Percentiles rank a stretch among this genome's conserved stretches.
Conservation (phyloP, 1,139 yeast species). For the Hemisphaericaspora subhashii region DNA sequence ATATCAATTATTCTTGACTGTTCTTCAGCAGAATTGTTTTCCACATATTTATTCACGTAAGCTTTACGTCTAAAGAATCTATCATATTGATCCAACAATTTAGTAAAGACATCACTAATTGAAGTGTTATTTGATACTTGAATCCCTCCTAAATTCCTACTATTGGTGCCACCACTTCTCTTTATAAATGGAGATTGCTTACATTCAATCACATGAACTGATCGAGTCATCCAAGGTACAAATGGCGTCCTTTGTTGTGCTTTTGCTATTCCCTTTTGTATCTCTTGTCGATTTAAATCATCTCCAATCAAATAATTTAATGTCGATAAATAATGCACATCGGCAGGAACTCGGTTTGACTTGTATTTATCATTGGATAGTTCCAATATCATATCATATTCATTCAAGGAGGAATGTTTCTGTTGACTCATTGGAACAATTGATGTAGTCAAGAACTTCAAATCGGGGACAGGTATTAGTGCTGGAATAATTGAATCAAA, state of each 20-base stretch:
- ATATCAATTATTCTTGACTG: slow-evolving; percentile 59
- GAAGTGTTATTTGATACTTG: slow-evolving; percentile 81
- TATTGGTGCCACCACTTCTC: slow-evolving; percentile 15
- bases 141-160: slow-evolving; percentile 59
- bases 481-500: slow-evolving; percentile 80
- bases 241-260: slow-evolving; percentile 78
- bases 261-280: slow-evolving; percentile 75
- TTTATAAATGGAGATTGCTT: slow-evolving; percentile 63
- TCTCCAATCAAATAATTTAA: slow-evolving; percentile 75
- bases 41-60: slow-evolving; percentile 75
- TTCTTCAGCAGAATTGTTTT: slow-evolving; percentile 46
- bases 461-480: slow-evolving; percentile 82
- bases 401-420: slow-evolving; percentile 67
- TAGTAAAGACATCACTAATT: slow-evolving; percentile 61
- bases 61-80: slow-evolving; percentile 79
- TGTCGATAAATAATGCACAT: slow-evolving; percentile 59
- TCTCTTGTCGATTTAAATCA: slow-evolving; percentile 64
- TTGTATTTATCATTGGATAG: slow-evolving; percentile 76
- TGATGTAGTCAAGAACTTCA: slow-evolving; percentile 84
- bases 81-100: slow-evolving; percentile 76
- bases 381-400: slow-evolving; percentile 83
- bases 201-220: slow-evolving; percentile 78
- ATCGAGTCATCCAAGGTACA: slow-evolving; percentile 85
- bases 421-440: slow-evolving; percentile 77
- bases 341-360: slow-evolving; percentile 54